Conservation (phyloP, 140 eudicot species). For the Senecio squalidus region DNA sequence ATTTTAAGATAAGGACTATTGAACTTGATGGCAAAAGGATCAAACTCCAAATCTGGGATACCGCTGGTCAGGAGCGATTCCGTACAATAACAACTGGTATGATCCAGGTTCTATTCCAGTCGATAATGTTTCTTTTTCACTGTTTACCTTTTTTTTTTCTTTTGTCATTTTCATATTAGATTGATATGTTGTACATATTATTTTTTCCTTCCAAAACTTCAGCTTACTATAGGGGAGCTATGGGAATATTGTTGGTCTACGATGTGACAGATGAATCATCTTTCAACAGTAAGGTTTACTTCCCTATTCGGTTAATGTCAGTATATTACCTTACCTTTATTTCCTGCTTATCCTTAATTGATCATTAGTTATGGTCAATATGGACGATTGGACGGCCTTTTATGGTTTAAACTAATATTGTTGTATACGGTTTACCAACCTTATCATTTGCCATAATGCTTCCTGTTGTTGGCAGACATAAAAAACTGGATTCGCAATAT, state of each 20-base stretch:
- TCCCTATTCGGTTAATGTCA: background rate
- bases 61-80: slow-evolving; percentile 91
- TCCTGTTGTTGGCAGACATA: slow-evolving; percentile 42
- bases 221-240: slow-evolving; percentile 92
- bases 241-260: slow-evolving; percentile 83
- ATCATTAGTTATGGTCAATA: background rate
- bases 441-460: background rate
- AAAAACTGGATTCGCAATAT: slow-evolving; percentile 90
- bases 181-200: slow-evolving; percentile 2
- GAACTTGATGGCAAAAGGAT: slow-evolving; percentile 81
- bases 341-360: background rate
- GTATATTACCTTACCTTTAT: background rate
- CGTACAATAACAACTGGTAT: slow-evolving; percentile 78
- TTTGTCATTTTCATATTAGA: background rate
- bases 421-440: background rate
- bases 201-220: slow-evolving; percentile 5
- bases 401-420: background rate
- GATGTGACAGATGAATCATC: slow-evolving; percentile 91
- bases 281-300: slow-evolving; percentile 62
- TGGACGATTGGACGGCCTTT: too few species aligned
- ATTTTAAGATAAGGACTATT: slow-evolving; percentile 75
- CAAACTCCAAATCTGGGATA: slow-evolving; percentile 85
- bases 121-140: background rate
- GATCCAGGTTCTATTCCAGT: slow-evolving; percentile 9
- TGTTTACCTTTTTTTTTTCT: slow-evolving; percentile 3